Conservation (phyloP, 2,329 filamentous ascomycete genomes). For the Aspergillus phoenicis region DNA sequence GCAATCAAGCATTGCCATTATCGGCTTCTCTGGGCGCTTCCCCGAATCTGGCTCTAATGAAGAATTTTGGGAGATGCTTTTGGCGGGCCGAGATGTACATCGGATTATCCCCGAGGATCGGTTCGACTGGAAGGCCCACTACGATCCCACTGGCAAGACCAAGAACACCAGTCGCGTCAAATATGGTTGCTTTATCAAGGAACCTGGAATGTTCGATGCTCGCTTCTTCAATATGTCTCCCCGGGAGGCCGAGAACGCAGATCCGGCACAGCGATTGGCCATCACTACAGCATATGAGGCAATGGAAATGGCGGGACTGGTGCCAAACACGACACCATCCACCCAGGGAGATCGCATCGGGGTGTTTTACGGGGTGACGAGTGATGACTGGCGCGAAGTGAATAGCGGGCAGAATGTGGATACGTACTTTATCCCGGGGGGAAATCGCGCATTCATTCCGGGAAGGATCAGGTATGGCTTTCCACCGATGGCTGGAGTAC, state of each 20-base stretch:
- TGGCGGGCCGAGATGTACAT: slow-evolving; percentile 74
- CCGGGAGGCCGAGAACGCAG: slow-evolving; percentile 75
- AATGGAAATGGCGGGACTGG: slow-evolving; percentile 77
- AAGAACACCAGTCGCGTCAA: slow-evolving; percentile 77
- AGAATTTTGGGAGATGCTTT: slow-evolving; percentile 73
- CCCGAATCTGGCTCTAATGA: slow-evolving; percentile 72
- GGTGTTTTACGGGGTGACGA: slow-evolving; percentile 74
- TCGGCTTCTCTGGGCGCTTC: slow-evolving; percentile 78
- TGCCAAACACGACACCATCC: slow-evolving; percentile 70
- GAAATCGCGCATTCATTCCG: slow-evolving; percentile 54
- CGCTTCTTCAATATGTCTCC: slow-evolving; percentile 87
- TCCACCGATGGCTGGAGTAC: slow-evolving; percentile 18
- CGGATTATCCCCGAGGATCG: slow-evolving; percentile 62
- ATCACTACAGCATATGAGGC: slow-evolving; percentile 79
- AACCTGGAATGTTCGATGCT: slow-evolving; percentile 77
- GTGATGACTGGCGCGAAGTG: slow-evolving; percentile 76
- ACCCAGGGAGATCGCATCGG: slow-evolving; percentile 67
- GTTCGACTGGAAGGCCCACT: slow-evolving; percentile 71
- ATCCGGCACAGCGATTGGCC: slow-evolving; percentile 78
- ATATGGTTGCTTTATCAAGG: slow-evolving; percentile 73
- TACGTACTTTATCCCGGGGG: slow-evolving; percentile 67
- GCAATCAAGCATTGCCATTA: slow-evolving; percentile 73
- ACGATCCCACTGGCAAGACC: slow-evolving; percentile 70
- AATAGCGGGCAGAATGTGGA: slow-evolving; percentile 73
- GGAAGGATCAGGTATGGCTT: slow-evolving; percentile 29